Base-by-base conservation (phyloP, 805 yeast species). In the Sugiyamaella valdiviana region DNA sequence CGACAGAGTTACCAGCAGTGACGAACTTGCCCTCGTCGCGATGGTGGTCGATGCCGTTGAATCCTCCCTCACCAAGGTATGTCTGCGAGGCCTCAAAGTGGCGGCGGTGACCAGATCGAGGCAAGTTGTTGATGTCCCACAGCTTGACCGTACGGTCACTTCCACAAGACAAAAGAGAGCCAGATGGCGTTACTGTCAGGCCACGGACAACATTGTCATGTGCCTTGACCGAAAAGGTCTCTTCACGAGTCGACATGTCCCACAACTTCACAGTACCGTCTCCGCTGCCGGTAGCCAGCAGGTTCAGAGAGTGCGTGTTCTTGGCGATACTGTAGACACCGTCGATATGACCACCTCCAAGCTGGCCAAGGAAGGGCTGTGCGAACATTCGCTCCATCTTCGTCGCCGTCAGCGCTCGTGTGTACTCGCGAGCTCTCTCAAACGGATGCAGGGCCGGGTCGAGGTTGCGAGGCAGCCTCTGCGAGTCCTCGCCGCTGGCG, bases 371-470 rank as follows among this genome's bases (percentile, higher is more conserved):
- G 66, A 93, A 93, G 2, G 99, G 99, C 62, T 90, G 90, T 0
- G 99, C 98, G 76, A 93, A 93, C 85, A 93, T 83, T 57, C 97
- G 77, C 63, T 91, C 98, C 69, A 93, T 66, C 64, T 93, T 93
- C 14, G 98, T 90, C 22, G 99, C 98, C 49, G 87, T 91, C 46
- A 93, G 69, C 0, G 98, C 98, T 56, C 90, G 79, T 16, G 97
- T 86, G 62, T 93, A 93, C 67, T 93, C 99, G 63, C 99, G 76
- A 5, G 98, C 97, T 58, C 98, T 75, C 68, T 93, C 98, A 61
- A 93, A 91, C 0, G 97, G 99, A 69, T 93, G 99, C 42, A 93
- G 72, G 19, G 91, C 93, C 1, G 99, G 96, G 63, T 91, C 83
- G 58, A 93, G 70, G 67, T 93, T 93, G 51, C 99, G 77, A 0